A percentile compares a stretch with the other conserved stretches of the same genome.
These are phyloP conservation scores for Margaritispora aquatica DNA, from an alignment of 495 filamentous ascomycete species.

Conservation along the genomic window DNA sequence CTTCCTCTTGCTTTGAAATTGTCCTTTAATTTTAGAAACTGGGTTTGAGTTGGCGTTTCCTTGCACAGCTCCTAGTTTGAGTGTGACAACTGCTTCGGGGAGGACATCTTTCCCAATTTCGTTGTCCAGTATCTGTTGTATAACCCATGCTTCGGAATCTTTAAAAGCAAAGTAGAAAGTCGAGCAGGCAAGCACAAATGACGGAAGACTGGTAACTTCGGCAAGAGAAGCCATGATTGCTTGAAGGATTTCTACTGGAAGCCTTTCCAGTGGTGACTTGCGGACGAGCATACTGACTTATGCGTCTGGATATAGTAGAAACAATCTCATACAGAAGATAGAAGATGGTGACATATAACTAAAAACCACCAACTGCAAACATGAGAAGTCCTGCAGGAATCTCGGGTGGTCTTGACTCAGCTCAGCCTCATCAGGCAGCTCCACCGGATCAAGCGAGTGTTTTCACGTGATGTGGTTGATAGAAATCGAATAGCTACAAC, in stretches of 20 bases:
- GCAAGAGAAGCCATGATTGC: conserved; percentile 3
- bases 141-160: conserved; percentile 3
- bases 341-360: too few species aligned
- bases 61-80: neutral
- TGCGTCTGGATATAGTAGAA: neutral
- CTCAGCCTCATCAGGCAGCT: too few species aligned
- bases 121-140: neutral
- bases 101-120: conserved; percentile 3
- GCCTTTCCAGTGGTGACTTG: neutral
- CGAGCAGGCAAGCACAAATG: neutral
- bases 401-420: too few species aligned
- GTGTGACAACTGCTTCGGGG: conserved; percentile 6
- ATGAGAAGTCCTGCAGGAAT: too few species aligned
- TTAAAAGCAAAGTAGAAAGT: conserved; percentile 4
- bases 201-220: conserved; percentile 2
- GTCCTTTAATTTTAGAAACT: neutral
- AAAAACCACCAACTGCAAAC: too few species aligned
- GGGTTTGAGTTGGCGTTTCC: neutral
- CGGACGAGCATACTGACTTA: neutral
- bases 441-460: too few species aligned
- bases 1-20: neutral
- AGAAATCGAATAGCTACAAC: too few species aligned
- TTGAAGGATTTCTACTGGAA: conserved; percentile 6
- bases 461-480: too few species aligned
- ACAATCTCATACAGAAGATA: neutral